A percentile compares a stretch with the other conserved stretches of the same genome.
These are phyloP conservation scores for Tulasnella sp. DNA, from an alignment of 768 basidiomycete genomes.

Conservation along the genomic window DNA sequence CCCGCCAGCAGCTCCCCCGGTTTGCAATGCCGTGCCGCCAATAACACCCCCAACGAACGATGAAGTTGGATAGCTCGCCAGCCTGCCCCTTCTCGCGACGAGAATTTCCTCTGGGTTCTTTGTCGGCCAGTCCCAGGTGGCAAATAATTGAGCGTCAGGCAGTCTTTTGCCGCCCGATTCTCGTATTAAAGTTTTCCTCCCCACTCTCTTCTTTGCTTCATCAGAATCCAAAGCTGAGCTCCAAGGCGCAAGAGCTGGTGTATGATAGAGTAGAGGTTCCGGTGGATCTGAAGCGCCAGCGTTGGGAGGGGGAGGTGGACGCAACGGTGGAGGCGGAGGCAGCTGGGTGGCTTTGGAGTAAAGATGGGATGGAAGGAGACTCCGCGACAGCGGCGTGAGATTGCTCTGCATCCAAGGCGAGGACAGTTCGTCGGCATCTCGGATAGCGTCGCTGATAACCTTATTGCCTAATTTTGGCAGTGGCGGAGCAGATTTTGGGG, in stretches of 20 bases:
- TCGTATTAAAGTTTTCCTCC: background rate
- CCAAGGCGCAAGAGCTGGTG: slow-evolving; percentile 16
- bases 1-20: background rate
- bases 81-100: slow-evolving; percentile 15
- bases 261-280: slow-evolving; percentile 6
- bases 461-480: slow-evolving; percentile 17
- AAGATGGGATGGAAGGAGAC: slow-evolving; percentile 20
- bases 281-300: background rate
- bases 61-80: slow-evolving; percentile 6
- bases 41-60: slow-evolving; percentile 10
- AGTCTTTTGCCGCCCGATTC: slow-evolving; percentile 14
- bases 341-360: slow-evolving; percentile 17
- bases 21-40: background rate
- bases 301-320: background rate
- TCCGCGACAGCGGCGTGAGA: background rate
- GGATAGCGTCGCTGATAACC: slow-evolving; percentile 3
- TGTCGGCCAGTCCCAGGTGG: slow-evolving; percentile 24
- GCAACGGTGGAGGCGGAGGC: slow-evolving; percentile 24
- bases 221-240: slow-evolving; percentile 4
- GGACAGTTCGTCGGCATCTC: slow-evolving; percentile 15
- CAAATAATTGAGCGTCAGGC: slow-evolving; percentile 21
- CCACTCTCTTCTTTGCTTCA: slow-evolving; percentile 22
- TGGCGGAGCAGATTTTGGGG: slow-evolving; percentile 3
- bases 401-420: slow-evolving; percentile 18
- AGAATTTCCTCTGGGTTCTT: slow-evolving; percentile 20